Conservation (phyloP, 768 basidiomycete species). For the Leccinum sublutescens region DNA sequence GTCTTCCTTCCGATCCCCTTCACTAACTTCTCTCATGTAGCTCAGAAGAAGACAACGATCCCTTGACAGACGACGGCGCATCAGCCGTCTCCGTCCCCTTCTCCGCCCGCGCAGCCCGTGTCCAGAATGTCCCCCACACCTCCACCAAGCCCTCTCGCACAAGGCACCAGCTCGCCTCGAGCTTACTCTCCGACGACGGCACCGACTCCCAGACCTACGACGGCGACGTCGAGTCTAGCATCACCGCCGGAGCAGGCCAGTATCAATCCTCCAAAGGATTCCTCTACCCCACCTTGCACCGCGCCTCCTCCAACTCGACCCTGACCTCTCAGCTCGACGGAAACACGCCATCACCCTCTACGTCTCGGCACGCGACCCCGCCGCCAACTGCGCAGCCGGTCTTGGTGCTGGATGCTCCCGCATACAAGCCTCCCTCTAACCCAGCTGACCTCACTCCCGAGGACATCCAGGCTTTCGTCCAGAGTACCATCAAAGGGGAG, state of each 20-base stretch:
- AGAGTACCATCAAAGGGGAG: constrained; percentile 71
- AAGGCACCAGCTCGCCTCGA: constrained; percentile 55
- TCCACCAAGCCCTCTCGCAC: constrained; percentile 26
- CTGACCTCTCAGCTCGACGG: constrained; percentile 43
- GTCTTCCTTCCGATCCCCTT: not conserved
- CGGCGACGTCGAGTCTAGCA: constrained; percentile 82
- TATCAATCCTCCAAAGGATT: constrained; percentile 30
- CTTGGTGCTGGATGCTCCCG: constrained; percentile 40
- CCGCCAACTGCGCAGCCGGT: constrained; percentile 31
- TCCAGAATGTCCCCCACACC: constrained; percentile 28
- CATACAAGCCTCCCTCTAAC: constrained; percentile 46
- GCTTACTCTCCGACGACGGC: constrained; percentile 64
- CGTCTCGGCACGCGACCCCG: constrained; percentile 21
- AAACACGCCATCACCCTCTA: constrained; percentile 13
- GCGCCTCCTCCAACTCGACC: constrained; percentile 53
- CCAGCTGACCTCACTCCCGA: constrained; percentile 66
- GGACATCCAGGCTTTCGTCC: constrained; percentile 80
- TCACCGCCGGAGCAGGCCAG: constrained; percentile 54
- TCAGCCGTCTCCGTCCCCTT: constrained; percentile 49
- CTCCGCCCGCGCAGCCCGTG: constrained; percentile 22
- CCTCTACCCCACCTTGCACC: constrained; percentile 33
- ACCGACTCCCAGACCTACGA: constrained; percentile 88
- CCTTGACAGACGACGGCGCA: constrained; percentile 71
- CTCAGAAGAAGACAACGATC: constrained; percentile 88
- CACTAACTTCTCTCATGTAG: constrained; percentile 32